Evolutionary conservation across 352 stramenopile genomes (phyloP).

Genomic region (Phytopythium litorale): DNA sequence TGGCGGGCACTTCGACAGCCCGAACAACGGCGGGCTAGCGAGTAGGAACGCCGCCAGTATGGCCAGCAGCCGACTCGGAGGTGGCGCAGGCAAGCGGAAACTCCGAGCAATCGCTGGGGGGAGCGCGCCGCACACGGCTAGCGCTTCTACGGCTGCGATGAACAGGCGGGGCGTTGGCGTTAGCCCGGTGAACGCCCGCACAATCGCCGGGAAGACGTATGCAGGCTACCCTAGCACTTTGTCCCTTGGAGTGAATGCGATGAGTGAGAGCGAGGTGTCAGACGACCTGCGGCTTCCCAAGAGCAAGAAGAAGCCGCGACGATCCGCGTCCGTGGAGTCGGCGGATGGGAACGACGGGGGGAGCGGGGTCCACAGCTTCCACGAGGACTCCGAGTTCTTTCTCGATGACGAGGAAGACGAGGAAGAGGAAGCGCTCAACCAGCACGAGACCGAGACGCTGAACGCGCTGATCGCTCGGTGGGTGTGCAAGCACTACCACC

Average conservation of each 20-base stretch:
- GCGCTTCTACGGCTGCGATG: not conserved
- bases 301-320: not conserved
- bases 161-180: not conserved
- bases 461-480: conserved; percentile 41
- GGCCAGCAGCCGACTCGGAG: conserved; percentile 1
- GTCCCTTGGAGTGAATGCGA: not conserved
- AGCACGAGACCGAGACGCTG: conserved; percentile 30
- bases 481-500: conserved; percentile 46
- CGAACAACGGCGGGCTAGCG: not conserved
- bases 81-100: conserved; percentile 25
- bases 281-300: not conserved
- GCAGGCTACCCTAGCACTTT: not conserved
- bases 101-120: not conserved
- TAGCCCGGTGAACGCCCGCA: not conserved
- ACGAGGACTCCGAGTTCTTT: conserved; percentile 51
- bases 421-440: conserved; percentile 1
- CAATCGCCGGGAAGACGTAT: not conserved
- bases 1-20: conserved; percentile 4
- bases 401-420: conserved; percentile 7
- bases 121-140: not conserved
- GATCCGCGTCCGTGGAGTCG: conserved; percentile 1
- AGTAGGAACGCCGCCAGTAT: not conserved
- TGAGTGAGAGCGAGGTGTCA: conserved; percentile 3
- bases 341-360: conserved; percentile 9
- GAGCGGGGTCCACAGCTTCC: conserved; percentile 58